Conservation (phyloP, 805 yeast species). For the Kuraishia cidri region DNA sequence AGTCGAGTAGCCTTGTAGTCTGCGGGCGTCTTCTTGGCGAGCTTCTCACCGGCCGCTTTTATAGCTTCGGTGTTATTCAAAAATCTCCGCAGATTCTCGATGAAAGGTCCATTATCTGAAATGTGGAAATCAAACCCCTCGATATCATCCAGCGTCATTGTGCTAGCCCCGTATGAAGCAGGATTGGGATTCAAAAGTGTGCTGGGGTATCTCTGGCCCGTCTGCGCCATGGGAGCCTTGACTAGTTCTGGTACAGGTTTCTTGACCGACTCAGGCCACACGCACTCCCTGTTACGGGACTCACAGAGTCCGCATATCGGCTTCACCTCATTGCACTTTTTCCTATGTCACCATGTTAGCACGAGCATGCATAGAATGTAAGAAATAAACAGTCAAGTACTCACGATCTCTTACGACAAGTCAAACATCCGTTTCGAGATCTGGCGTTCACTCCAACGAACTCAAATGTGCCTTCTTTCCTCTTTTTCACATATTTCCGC, state of each 20-base stretch:
- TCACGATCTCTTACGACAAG: background rate
- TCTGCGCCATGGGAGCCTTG: too few relatives aligned
- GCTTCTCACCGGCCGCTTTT: background rate
- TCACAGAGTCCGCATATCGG: slow-evolving; percentile 53
- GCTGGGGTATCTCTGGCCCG: too few relatives aligned
- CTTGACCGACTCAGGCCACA: slow-evolving; percentile 57
- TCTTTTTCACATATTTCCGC: background rate
- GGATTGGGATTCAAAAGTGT: too few relatives aligned
- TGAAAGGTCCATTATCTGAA: too few relatives aligned
- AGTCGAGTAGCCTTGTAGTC: too few relatives aligned
- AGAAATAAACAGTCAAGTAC: background rate
- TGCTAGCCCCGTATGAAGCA: too few relatives aligned
- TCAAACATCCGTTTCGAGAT: background rate
- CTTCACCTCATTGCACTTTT: slow-evolving; percentile 53
- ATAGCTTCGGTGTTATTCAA: slow-evolving; percentile 1
- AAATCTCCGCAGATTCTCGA: slow-evolving; percentile 2
- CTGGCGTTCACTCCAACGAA: slow-evolving; percentile 2
- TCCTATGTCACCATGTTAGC: slow-evolving; percentile 11
- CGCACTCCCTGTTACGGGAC: slow-evolving; percentile 44
- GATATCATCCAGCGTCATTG: too few relatives aligned
- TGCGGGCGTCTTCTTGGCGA: too few relatives aligned
- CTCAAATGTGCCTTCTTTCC: background rate
- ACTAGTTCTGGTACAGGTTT: too few relatives aligned
- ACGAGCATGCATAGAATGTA: background rate
- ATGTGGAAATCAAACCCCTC: too few relatives aligned